phyloP scores from a whole-genome alignment of 2,329 filamentous ascomycete genomes.

The Paracoccidioides brasiliensis region DNA sequence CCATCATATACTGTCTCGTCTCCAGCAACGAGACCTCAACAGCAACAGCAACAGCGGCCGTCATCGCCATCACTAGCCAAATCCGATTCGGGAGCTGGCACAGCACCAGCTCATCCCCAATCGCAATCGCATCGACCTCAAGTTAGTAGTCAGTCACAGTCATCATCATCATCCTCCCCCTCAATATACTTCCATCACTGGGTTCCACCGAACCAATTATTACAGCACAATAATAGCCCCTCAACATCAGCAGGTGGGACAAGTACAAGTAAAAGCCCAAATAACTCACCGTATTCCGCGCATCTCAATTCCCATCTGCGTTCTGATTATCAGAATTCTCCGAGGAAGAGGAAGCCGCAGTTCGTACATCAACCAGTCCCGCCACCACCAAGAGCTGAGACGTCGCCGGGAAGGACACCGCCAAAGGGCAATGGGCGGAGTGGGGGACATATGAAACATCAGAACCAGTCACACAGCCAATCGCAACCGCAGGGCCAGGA shows the following conservation, averaged over 20 bases:
- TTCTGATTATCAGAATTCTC: conserved; percentile 57
- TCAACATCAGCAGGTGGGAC: no score
- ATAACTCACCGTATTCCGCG: conserved; percentile 34
- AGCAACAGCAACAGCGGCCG: conserved; percentile 13
- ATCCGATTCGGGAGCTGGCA: conserved; percentile 23
- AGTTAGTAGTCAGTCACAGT: conserved; percentile 38
- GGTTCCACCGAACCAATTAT: conserved; percentile 64
- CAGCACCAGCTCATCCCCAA: conserved; percentile 16
- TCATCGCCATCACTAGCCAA: conserved; percentile 34
- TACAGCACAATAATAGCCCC: conserved; percentile 40
- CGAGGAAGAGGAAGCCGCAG: conserved; percentile 70
- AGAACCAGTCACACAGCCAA: conserved; percentile 56
- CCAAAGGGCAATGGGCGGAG: conserved; percentile 41
- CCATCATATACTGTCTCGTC: not conserved
- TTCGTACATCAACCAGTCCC: conserved; percentile 40
- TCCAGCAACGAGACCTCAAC: conserved; percentile 18
- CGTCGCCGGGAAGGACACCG: conserved; percentile 40
- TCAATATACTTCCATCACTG: conserved; percentile 87
- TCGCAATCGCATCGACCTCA: conserved; percentile 32
- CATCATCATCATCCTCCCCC: conserved; percentile 35
- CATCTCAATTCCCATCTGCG: conserved; percentile 36
- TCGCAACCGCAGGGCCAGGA: conserved; percentile 35
- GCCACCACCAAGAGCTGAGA: conserved; percentile 38
- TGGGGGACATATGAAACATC: conserved; percentile 49
- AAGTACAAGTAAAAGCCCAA: conserved; percentile 50